Conservation (phyloP, 768 basidiomycete genomes). For the Suillus variegatus region DNA sequence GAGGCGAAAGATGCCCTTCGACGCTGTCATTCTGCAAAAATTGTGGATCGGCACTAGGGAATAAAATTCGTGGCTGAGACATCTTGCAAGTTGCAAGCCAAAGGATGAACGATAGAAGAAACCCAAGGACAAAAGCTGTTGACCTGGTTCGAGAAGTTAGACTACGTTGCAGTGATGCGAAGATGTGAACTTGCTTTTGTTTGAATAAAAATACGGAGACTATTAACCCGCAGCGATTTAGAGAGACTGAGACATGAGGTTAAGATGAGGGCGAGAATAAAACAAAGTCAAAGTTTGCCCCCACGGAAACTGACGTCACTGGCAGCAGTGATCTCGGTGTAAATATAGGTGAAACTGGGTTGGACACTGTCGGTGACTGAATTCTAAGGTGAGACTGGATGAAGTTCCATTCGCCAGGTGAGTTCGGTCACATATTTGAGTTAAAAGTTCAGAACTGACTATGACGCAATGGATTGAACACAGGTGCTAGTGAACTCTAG, state of each 20-base stretch:
- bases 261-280: background rate
- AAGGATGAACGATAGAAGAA: slow-evolving; percentile 6
- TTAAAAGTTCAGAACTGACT: background rate
- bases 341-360: background rate
- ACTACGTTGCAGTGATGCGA: no score
- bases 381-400: background rate
- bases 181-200: background rate
- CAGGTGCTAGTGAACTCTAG: no score
- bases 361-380: background rate
- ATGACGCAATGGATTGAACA: background rate
- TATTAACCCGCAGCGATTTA: background rate
- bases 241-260: background rate
- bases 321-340: background rate
- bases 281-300: background rate
- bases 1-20: slow-evolving; percentile 62
- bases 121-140: background rate
- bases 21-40: slow-evolving; percentile 46
- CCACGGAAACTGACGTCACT: slow-evolving; percentile 5
- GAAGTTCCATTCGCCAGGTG: background rate
- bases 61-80: slow-evolving; percentile 28
- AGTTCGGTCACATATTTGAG: background rate
- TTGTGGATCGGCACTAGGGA: slow-evolving; percentile 23
- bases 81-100: slow-evolving; percentile 26
- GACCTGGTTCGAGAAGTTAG: background rate
- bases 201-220: background rate